Conservation (phyloP, 2,329 filamentous ascomycete genomes). For the Mycosphaerella arachidis region DNA sequence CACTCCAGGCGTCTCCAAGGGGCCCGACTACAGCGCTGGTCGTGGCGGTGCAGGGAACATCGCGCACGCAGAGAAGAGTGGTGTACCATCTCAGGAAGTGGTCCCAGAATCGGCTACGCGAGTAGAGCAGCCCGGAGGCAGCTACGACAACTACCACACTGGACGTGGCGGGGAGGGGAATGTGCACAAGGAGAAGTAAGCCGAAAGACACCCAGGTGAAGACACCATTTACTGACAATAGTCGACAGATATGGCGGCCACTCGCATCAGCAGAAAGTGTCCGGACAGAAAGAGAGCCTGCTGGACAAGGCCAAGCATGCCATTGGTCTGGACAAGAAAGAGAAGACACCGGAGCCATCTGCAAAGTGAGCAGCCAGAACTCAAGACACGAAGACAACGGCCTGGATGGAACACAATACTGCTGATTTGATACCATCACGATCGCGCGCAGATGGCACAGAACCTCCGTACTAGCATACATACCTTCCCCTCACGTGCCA, state of each 20-base stretch:
- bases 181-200: constrained; percentile 42
- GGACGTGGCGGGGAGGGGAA: constrained; percentile 47
- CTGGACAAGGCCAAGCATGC: constrained; percentile 44
- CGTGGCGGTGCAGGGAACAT: constrained; percentile 33
- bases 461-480: no score
- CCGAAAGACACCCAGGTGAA: no score
- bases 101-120: constrained; percentile 43
- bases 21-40: constrained; percentile 38
- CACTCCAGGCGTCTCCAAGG: constrained; percentile 34
- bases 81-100: constrained; percentile 35
- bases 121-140: constrained; percentile 16
- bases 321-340: constrained; percentile 26
- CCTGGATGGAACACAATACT: no score
- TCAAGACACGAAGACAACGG: neutral
- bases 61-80: constrained; percentile 5
- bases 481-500: no score
- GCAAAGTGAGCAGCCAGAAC: neutral
- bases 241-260: constrained; percentile 40
- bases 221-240: no score
- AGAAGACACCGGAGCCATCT: constrained; percentile 18
- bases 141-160: constrained; percentile 45
- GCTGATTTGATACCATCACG: neutral
- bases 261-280: constrained; percentile 31
- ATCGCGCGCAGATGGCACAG: no score
- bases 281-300: constrained; percentile 31